These are phyloP conservation scores for Annulohypoxylon stygium DNA, from an alignment of 495 filamentous ascomycete genomes.

Conservation along the genomic window DNA sequence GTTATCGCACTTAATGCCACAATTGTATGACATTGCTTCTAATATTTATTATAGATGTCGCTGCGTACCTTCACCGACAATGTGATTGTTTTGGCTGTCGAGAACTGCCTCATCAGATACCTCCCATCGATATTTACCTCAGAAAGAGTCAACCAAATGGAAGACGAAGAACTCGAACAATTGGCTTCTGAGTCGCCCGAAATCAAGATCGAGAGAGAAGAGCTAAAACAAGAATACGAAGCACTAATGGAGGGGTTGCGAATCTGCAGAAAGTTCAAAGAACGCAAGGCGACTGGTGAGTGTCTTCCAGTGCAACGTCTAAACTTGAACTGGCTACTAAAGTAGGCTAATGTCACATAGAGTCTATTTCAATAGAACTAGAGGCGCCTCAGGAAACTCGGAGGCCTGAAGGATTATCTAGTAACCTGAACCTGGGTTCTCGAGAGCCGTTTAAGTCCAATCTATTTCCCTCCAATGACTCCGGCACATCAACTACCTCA, in stretches of 20 bases:
- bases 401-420: background rate
- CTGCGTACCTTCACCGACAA: slow-evolving; percentile 55
- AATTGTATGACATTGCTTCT: background rate
- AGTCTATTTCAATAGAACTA: slow-evolving; percentile 1
- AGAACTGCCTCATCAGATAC: slow-evolving; percentile 49
- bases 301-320: background rate
- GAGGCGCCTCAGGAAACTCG: background rate
- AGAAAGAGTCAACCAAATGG: slow-evolving; percentile 33
- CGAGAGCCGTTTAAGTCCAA: background rate
- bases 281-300: slow-evolving; percentile 21
- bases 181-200: slow-evolving; percentile 44
- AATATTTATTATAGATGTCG: slow-evolving; percentile 48
- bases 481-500: too few relatives aligned
- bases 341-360: background rate
- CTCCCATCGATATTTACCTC: slow-evolving; percentile 43
- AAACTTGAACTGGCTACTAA: too few relatives aligned
- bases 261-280: slow-evolving; percentile 45
- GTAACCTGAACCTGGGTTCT: background rate
- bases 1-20: slow-evolving; percentile 11
- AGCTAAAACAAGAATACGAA: slow-evolving; percentile 35
- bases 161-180: slow-evolving; percentile 35
- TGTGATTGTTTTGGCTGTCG: slow-evolving; percentile 51
- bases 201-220: slow-evolving; percentile 31
- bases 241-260: slow-evolving; percentile 45
- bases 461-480: background rate